A percentile compares a stretch with the other conserved stretches of the same genome.
phyloP scores from a whole-genome alignment of 1,139 yeast genomes.

The Hyphopichia khmerensis region DNA sequence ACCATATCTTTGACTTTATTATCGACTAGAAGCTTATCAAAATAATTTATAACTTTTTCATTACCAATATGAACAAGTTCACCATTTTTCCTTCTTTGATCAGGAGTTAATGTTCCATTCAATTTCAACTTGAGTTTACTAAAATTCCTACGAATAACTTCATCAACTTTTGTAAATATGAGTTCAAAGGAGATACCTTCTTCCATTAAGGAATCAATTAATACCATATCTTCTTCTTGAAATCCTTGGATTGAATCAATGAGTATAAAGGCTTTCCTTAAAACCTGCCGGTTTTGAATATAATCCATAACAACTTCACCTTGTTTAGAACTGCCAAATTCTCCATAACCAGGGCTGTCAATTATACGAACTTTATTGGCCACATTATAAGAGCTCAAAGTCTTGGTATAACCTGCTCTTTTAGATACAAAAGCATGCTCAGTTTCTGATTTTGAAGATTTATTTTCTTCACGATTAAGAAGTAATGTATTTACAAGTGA shows the following conservation, averaged over 20 bases:
- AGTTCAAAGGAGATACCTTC: constrained; percentile 70
- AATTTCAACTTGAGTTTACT: constrained; percentile 1
- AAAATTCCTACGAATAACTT: constrained; percentile 22
- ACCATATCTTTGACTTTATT: constrained; percentile 23
- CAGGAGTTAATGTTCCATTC: background rate
- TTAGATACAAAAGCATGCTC: constrained; percentile 56
- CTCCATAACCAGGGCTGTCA: constrained; percentile 90
- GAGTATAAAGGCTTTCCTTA: constrained; percentile 60
- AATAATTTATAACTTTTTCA: constrained; percentile 22
- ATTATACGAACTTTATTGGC: constrained; percentile 63
- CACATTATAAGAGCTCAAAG: constrained; percentile 70
- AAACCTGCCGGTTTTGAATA: constrained; percentile 48
- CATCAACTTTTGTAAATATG: constrained; percentile 74
- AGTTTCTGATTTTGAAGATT: constrained; percentile 23
- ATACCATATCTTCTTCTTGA: constrained; percentile 51
- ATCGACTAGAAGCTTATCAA: constrained; percentile 17
- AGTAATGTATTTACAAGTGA: constrained; percentile 62
- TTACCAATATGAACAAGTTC: constrained; percentile 20
- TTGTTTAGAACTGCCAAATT: constrained; percentile 57
- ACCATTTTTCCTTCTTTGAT: constrained; percentile 8
- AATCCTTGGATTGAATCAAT: constrained; percentile 61
- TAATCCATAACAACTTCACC: constrained; percentile 70
- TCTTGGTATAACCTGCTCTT: constrained; percentile 74
- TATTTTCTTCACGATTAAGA: constrained; percentile 25
- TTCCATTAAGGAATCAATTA: constrained; percentile 50